Base-by-base conservation (phyloP, 257 asterid species). In the Scutellaria minor region DNA sequence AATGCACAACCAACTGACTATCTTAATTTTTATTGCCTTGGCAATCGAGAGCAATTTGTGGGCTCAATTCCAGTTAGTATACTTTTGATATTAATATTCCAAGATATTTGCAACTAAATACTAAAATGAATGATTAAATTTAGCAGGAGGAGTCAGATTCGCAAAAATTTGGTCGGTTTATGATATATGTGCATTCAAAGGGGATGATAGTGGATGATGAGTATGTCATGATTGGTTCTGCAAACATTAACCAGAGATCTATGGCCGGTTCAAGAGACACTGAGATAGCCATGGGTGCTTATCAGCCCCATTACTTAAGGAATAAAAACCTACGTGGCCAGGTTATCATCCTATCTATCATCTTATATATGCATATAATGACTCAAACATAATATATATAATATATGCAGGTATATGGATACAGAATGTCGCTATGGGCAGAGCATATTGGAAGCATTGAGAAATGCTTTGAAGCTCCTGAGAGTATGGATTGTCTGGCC, bases 1-100 rank as follows among this genome's bases (percentile, higher is more conserved):
- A 22, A 57, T 52, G 64, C 78, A 31, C 82, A 71, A 52, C 82
- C 82, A 40, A 74, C 80, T 6, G 81, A 81, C 52, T 81, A 78
- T 14, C 68, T 78, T 47, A 81, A 78, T 64, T 81, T 81, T 40
- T 81, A 71, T 31, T 81, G 85, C 67, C 81, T 81, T 8, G 85
- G 83, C 37, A 81, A 75, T 24, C 74, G 83, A 37, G 85, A 81
- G 45, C 53, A 52, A 37, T 68, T 1, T 55, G 8, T 2, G 5
- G 24, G 56, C 56, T 2, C 24, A 2, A 14, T 7, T 11, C 12
- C n/a, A 4, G 52, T 46, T 7, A 11, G 37, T 31, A 31, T 0
- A 18, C 18, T 18, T 18, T 18, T 18, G 18, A 18, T 18, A 18
- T 18, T 18, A 18, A 0, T 42, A 42, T 42, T 42, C 10, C 2